Evolutionary conservation across 1,284 basidiomycete genomes (phyloP), one percentile per base, ranked within the genome.

Genomic region (Wallemia hederae): DNA sequence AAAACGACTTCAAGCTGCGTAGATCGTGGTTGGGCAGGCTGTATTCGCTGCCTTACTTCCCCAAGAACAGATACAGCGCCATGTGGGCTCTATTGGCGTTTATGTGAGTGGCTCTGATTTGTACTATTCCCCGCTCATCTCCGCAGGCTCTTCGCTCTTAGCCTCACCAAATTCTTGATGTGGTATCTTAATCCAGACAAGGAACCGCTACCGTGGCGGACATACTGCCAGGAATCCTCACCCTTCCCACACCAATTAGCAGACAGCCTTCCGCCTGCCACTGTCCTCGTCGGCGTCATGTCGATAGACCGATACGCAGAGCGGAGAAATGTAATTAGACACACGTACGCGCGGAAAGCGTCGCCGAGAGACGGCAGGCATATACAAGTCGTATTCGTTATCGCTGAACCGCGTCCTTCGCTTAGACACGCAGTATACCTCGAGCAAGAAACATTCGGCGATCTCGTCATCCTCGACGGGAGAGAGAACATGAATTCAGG

Each of bases 361-460:
- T 76, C 83, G 28, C 87, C 84, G 67, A 76, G 86, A 61, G 75
- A 80, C 61, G 81, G 82, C 19, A 82, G 81, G 11, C 84, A 85
- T 65, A 75, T 89, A 0, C 74, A 90, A 62, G 80, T 98, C 55
- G 82, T 89, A 24, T 98, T 98, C 70, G 78, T 98, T 64, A 75
- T 98, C 60, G 92, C 89, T 5, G 79, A 82, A 65, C 91, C 92
- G 9, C 75, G 81, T 25, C 80, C 79, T 65, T 78, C 81, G 62
- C 86, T 81, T 78, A 84, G 85, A 63, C 75, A 81, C 59, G 77
- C 82, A 24, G 78, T 98, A 62, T 79, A 81, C 65, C 72, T 91
- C 49, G 94, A 98, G 72, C 87, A 87, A 78, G 86, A 97, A 69
- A 86, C 81, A 66, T 94, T 85, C 72, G 86, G 90, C 66, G 88